Evolutionary conservation across 768 basidiomycete genomes (phyloP).

Genomic region (Mycena sanguinolenta): DNA sequence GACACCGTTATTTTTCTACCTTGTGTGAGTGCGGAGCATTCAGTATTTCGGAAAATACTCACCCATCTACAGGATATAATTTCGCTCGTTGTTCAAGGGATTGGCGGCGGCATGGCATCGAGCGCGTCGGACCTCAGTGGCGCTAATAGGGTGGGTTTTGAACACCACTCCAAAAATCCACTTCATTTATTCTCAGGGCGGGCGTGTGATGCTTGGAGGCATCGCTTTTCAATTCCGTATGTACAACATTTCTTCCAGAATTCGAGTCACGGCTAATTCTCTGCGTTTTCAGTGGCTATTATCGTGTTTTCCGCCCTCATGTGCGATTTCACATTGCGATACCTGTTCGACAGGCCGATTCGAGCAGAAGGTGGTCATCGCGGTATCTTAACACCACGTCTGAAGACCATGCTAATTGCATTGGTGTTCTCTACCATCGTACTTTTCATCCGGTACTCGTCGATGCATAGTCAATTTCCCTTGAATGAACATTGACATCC

Average conservation of each 20-base stretch:
- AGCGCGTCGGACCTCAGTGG: background rate
- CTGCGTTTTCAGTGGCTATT: slow-evolving; percentile 52
- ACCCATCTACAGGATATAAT: too few species aligned
- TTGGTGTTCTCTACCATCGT: slow-evolving; percentile 54
- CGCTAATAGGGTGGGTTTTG: background rate
- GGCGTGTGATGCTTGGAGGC: slow-evolving; percentile 65
- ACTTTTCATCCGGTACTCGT: slow-evolving; percentile 60
- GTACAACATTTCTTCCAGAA: slow-evolving; percentile 41
- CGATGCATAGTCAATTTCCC: background rate
- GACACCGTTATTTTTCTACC: slow-evolving; percentile 57
- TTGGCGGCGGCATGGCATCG: background rate
- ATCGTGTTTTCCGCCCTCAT: slow-evolving; percentile 54
- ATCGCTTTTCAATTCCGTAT: slow-evolving; percentile 72
- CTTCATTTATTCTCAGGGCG: background rate
- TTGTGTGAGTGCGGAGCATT: too few species aligned
- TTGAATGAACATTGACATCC: slow-evolving; percentile 52
- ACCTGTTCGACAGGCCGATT: slow-evolving; percentile 49
- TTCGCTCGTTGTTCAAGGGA: background rate
- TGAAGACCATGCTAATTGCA: slow-evolving; percentile 48
- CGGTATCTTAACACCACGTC: background rate
- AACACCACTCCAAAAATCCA: too few species aligned
- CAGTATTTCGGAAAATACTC: too few species aligned
- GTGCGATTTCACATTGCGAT: too few species aligned
- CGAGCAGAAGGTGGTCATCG: background rate
- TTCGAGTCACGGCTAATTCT: background rate